These are phyloP conservation scores for Coemansia sp. DNA, from an alignment of 192 early-diverging fungal species.

Conservation along the genomic window DNA sequence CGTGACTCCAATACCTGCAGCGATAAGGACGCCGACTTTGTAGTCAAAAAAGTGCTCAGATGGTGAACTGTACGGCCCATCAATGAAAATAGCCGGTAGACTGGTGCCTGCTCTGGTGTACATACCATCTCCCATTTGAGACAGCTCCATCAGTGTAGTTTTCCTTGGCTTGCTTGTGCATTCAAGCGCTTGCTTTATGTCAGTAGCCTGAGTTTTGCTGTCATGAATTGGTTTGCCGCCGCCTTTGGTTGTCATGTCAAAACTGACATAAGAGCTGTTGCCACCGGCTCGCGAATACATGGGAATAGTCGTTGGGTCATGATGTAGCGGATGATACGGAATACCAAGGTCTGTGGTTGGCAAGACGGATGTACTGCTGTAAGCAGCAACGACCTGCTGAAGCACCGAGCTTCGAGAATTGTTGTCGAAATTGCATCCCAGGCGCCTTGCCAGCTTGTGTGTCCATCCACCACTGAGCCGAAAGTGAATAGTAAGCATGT, in stretches of 20 bases:
- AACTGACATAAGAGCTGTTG: constrained; percentile 40
- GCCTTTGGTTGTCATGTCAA: constrained; percentile 31
- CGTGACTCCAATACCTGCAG: constrained; percentile 82
- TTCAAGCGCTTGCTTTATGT: too few relatives aligned
- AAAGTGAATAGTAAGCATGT: constrained; percentile 73
- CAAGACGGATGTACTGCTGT: not conserved
- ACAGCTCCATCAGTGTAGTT: not conserved
- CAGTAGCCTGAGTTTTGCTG: not conserved
- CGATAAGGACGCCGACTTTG: constrained; percentile 66
- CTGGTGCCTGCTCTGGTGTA: constrained; percentile 27
- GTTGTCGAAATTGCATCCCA: constrained; percentile 63
- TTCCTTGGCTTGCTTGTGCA: too few relatives aligned
- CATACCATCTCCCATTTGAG: constrained; percentile 7
- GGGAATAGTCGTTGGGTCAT: constrained; percentile 23
- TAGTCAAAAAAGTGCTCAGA: constrained; percentile 78
- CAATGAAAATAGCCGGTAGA: constrained; percentile 62
- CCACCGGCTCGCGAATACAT: constrained; percentile 30
- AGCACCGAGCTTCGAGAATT: constrained; percentile 14
- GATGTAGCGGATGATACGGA: constrained; percentile 44
- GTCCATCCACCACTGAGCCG: constrained; percentile 79
- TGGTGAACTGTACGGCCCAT: constrained; percentile 71
- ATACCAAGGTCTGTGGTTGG: not conserved
- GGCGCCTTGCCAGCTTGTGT: constrained; percentile 57
- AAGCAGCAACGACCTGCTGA: constrained; percentile 10
- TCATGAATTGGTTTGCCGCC: not conserved